Evolutionary conservation across 345 rosid species (phyloP).

Genomic region (Corymbia maculata): DNA sequence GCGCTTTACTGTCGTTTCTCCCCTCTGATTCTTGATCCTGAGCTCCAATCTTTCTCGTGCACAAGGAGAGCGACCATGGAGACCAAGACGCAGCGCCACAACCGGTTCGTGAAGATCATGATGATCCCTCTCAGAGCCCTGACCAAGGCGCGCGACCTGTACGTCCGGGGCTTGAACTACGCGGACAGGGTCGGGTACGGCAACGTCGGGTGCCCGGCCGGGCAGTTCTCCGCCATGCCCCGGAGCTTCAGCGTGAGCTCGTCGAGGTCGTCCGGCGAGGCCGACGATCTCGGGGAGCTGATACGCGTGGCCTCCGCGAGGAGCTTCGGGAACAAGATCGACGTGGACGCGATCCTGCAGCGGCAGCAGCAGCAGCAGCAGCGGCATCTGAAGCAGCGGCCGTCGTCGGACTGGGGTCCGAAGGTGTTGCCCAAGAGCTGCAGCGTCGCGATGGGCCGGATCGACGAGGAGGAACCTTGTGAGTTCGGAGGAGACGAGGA

Average conservation of each 20-base stretch:
- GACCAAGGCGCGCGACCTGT: conserved; percentile 40
- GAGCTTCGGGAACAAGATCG: conserved; percentile 3
- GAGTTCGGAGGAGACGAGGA: conserved; percentile 27
- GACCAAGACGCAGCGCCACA: not conserved
- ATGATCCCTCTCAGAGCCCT: conserved; percentile 24
- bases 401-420: not conserved
- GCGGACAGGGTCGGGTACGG: conserved; percentile 29
- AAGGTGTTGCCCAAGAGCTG: conserved; percentile 21
- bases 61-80: not conserved
- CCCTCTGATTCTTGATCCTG: not conserved
- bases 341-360: not conserved
- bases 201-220: conserved; percentile 20
- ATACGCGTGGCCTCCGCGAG: conserved; percentile 33
- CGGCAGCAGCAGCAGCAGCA: not conserved
- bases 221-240: conserved; percentile 25
- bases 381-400: not conserved
- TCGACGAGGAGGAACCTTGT: conserved; percentile 58
- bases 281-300: conserved; percentile 30
- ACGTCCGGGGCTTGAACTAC: conserved; percentile 38
- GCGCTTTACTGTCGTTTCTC: not conserved
- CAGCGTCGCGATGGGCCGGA: conserved; percentile 47
- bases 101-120: not conserved
- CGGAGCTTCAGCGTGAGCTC: conserved; percentile 34
- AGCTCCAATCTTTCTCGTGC: not conserved
- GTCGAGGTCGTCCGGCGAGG: conserved; percentile 10